Evolutionary conservation across 148 eudicot species (phyloP).

Genomic region (Chenopodium suecicum): DNA sequence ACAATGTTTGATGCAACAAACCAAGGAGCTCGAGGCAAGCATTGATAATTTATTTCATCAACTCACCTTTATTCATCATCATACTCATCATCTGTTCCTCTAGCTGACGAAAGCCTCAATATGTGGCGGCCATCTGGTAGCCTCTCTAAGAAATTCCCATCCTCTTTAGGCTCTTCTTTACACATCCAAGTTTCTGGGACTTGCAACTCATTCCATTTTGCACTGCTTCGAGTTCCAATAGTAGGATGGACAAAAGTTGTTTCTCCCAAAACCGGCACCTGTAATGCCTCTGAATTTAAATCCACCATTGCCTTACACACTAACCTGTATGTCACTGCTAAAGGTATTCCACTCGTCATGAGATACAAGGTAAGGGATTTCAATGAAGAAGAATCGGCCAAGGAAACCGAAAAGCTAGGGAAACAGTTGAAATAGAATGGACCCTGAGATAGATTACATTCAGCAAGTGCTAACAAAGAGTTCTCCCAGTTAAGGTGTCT

Average conservation of each 20-base stretch:
- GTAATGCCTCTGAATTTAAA: not conserved
- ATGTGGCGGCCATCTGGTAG: not conserved
- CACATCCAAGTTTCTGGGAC: not conserved
- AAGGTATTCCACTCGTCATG: not conserved
- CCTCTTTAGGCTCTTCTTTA: not conserved
- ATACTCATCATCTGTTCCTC: not conserved
- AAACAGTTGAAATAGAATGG: not conserved
- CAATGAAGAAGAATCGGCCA: not conserved
- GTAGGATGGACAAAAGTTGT: not conserved
- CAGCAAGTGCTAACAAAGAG: not conserved
- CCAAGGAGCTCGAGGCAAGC: not conserved
- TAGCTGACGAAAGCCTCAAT: not conserved
- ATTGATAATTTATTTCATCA: no score
- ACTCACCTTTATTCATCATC: not conserved
- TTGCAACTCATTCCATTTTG: constrained; percentile 13
- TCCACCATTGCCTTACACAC: not conserved
- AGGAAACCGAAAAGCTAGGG: constrained; percentile 1
- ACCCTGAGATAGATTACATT: not conserved
- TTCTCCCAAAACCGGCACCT: not conserved
- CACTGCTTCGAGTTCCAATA: not conserved
- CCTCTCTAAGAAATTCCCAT: not conserved
- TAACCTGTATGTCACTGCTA: not conserved
- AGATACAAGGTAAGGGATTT: not conserved
- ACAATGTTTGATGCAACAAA: not conserved
- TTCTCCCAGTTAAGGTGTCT: not conserved